Percentiles rank a stretch among this genome's conserved stretches.
These are phyloP conservation scores for Cordyceps javanica DNA, from an alignment of 2,329 filamentous ascomycete species.

Conservation along the genomic window DNA sequence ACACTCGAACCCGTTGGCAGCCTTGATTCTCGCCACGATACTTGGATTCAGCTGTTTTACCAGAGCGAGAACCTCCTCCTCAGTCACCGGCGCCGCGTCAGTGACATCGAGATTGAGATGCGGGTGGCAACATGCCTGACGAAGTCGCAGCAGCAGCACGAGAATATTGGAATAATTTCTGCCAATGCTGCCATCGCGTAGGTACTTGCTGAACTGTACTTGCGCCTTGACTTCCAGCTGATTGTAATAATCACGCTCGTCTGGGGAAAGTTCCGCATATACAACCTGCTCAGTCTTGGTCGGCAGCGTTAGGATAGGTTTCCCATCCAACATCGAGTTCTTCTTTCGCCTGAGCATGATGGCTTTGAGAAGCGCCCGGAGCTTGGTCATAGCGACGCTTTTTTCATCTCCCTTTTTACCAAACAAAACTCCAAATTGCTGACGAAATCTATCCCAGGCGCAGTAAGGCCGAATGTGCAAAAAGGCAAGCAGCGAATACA, in stretches of 20 bases:
- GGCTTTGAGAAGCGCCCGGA: conserved; percentile 72
- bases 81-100: conserved; percentile 33
- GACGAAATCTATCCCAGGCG: conserved; percentile 54
- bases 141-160: conserved; percentile 72
- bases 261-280: conserved; percentile 62
- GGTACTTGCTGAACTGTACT: conserved; percentile 69
- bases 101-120: conserved; percentile 28
- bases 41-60: conserved; percentile 53
- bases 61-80: conserved; percentile 49
- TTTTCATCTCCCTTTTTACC: conserved; percentile 41
- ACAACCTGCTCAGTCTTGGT: conserved; percentile 70
- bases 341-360: conserved; percentile 81
- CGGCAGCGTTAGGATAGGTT: conserved; percentile 73
- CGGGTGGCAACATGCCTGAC: conserved; percentile 56
- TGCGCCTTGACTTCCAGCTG: conserved; percentile 64
- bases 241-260: conserved; percentile 74
- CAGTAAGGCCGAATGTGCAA: conserved; percentile 71
- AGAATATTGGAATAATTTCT: conserved; percentile 70
- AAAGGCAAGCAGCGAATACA: conserved; percentile 73
- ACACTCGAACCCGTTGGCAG: conserved; percentile 61
- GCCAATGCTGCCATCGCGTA: conserved; percentile 62
- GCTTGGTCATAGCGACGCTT: conserved; percentile 58
- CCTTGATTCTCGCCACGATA: conserved; percentile 62
- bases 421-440: conserved; percentile 37
- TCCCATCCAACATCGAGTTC: conserved; percentile 68